Percentiles rank a stretch among this genome's conserved stretches.
phyloP scores from a whole-genome alignment of 2,329 filamentous ascomycete species.

The Hymenotorrendiella dingleyae region DNA sequence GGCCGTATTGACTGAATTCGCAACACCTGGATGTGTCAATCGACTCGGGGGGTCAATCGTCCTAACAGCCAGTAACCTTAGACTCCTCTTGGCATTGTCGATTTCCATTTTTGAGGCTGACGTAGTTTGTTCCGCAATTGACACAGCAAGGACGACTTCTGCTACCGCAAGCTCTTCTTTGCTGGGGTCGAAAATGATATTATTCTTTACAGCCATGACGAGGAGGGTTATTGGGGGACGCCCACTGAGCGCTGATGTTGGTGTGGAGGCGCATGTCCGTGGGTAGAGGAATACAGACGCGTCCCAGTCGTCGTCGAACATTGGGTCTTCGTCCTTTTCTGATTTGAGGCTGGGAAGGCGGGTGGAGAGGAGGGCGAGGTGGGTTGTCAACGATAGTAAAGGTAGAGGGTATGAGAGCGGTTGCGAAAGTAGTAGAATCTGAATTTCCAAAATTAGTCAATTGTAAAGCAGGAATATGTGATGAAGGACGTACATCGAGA shows the following conservation, averaged over 20 bases:
- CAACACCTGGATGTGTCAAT: constrained; percentile 64
- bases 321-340: constrained; percentile 87
- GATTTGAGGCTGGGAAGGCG: constrained; percentile 80
- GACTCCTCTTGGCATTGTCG: constrained; percentile 33
- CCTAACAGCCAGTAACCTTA: constrained; percentile 62
- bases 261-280: constrained; percentile 44
- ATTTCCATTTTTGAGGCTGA: constrained; percentile 34
- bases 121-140: constrained; percentile 49
- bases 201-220: constrained; percentile 78
- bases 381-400: constrained; percentile 84
- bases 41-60: constrained; percentile 71
- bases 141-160: constrained; percentile 81
- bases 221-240: constrained; percentile 72
- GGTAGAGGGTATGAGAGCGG: constrained; percentile 90
- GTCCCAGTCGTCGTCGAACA: constrained; percentile 98
- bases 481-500: constrained; percentile 65
- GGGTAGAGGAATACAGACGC: constrained; percentile 70
- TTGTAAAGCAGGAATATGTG: background rate
- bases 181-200: constrained; percentile 89
- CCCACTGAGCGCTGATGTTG: constrained; percentile 31
- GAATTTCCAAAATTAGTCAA: constrained; percentile 7
- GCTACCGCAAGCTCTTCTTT: constrained; percentile 91
- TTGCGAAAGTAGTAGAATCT: constrained; percentile 91
- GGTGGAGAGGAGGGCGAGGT: constrained; percentile 85
- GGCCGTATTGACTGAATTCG: constrained; percentile 56